These are phyloP conservation scores for Chlorella vulgaris DNA, from an alignment of 139 green algal genomes.

Conservation along the genomic window DNA sequence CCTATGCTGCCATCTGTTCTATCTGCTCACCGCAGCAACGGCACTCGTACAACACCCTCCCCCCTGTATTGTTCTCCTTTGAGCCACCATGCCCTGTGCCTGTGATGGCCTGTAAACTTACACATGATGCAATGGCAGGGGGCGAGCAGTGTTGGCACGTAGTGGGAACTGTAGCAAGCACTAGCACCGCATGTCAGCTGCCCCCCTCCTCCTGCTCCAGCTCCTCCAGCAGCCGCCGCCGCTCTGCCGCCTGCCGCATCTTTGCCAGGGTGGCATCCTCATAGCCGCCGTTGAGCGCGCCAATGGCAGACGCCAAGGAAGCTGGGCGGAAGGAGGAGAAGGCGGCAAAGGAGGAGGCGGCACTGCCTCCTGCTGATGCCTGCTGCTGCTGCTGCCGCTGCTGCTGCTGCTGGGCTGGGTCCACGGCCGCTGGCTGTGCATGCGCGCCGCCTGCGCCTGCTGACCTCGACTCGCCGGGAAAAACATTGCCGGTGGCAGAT, in stretches of 20 bases:
- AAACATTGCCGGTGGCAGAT: neutral
- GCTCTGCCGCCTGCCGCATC: slow-evolving; percentile 44
- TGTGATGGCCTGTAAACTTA: too few species aligned
- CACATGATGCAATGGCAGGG: neutral
- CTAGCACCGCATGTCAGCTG: too few species aligned
- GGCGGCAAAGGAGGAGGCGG: neutral
- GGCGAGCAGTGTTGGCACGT: neutral
- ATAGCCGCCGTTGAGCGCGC: neutral
- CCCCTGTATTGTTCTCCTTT: too few species aligned
- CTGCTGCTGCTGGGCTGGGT: too few species aligned
- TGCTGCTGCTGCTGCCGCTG: neutral
- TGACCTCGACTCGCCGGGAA: neutral
- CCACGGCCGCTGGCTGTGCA: too few species aligned
- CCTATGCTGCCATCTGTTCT: too few species aligned
- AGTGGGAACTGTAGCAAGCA: too few species aligned
- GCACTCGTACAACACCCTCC: too few species aligned
- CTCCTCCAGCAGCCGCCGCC: slow-evolving; percentile 30
- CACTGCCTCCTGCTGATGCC: neutral
- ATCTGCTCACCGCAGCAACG: too few species aligned
- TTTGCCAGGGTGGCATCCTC: slow-evolving; percentile 39
- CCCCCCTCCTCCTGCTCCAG: slow-evolving; percentile 29
- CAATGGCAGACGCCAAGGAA: neutral
- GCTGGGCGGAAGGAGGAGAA: neutral
- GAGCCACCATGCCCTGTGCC: too few species aligned
- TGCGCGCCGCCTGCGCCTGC: neutral